phyloP scores from a whole-genome alignment of 1,284 basidiomycete species.

The Cutaneotrichosporon cutaneum region DNA sequence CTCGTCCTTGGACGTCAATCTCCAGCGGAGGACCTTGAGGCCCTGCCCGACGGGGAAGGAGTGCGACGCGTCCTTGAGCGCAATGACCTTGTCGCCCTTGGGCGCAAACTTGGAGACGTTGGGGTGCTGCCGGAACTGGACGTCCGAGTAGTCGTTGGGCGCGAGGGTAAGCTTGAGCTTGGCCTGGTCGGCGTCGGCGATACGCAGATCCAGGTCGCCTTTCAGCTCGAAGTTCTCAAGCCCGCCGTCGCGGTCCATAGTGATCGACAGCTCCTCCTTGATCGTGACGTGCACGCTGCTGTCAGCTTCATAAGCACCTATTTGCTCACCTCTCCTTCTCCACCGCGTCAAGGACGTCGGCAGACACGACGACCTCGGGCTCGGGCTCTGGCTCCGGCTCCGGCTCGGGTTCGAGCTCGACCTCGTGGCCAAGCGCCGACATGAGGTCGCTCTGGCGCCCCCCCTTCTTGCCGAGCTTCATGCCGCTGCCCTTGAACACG shows the following conservation, averaged over 20 bases:
- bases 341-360: conserved; percentile 71
- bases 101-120: conserved; percentile 82
- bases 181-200: conserved; percentile 72
- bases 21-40: conserved; percentile 88
- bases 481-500: conserved; percentile 90
- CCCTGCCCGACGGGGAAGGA: conserved; percentile 84
- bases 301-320: background rate
- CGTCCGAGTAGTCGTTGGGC: conserved; percentile 63
- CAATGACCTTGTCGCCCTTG: conserved; percentile 62
- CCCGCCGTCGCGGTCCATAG: conserved; percentile 85
- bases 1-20: conserved; percentile 87
- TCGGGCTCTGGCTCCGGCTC: conserved; percentile 58
- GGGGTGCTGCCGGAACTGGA: conserved; percentile 97
- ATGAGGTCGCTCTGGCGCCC: conserved; percentile 83
- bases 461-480: conserved; percentile 96
- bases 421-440: conserved; percentile 80
- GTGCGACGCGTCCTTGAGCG: conserved; percentile 77
- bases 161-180: conserved; percentile 72
- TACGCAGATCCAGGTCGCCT: conserved; percentile 88
- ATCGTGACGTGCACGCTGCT: conserved; percentile 78
- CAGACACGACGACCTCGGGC: conserved; percentile 52
- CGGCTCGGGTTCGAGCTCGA: conserved; percentile 59
- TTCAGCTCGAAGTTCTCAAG: conserved; percentile 85
- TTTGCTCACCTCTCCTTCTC: conserved; percentile 67
- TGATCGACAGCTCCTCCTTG: conserved; percentile 77